Base-by-base conservation (phyloP, 139 green algal genomes). In the Tetradesmus obliquus region DNA sequence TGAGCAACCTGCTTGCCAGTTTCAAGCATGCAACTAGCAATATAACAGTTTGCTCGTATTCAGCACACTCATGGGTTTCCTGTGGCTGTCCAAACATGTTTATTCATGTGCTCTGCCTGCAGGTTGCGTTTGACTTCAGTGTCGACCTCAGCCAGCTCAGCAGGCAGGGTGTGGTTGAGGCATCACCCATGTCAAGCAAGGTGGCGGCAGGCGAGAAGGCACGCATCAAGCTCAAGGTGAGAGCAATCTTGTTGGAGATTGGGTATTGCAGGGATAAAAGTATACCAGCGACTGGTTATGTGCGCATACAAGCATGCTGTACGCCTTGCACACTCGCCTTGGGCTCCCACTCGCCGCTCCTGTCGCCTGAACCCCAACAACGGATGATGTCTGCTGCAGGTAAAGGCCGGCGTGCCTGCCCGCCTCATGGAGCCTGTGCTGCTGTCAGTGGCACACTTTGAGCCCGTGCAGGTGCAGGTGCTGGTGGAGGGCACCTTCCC, bases 401-500 rank as follows among this genome's bases (percentile, higher is more conserved):
- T 97, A 3, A 94, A 85, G 6, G 66, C 94, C 0, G 95, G 96
- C 32, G 88, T 98, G 1, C 97, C 97, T 66, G 94, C 96, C 9
- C 83, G 88, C 54, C 89, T 98, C n/a, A 62, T 94, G 79, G 96
- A 98, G 94, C 93, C 90, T 3, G 86, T 98, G 55, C 87, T 93
- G 54, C 86, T 98, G 79, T 95, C 97, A 89, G 86, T 98, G 7
- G 97, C 95, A 71, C 96, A 98, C 90, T 98, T 97, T 91, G 96
- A 97, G 89, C 96, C 97, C 22, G 86, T 96, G 51, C 66, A 93
- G 15, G 51, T 98, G 9, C 90, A 91, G 82, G 88, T 98, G 69
- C 55, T 90, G n/a, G 89, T 96, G 17, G 94, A 98, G 82, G 97
- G 96, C 66, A 93, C 96, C 3, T 98, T 97, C 90, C 94, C 95